phyloP scores from a whole-genome alignment of 2,329 filamentous ascomycete genomes.

The Fusarium graminum region DNA sequence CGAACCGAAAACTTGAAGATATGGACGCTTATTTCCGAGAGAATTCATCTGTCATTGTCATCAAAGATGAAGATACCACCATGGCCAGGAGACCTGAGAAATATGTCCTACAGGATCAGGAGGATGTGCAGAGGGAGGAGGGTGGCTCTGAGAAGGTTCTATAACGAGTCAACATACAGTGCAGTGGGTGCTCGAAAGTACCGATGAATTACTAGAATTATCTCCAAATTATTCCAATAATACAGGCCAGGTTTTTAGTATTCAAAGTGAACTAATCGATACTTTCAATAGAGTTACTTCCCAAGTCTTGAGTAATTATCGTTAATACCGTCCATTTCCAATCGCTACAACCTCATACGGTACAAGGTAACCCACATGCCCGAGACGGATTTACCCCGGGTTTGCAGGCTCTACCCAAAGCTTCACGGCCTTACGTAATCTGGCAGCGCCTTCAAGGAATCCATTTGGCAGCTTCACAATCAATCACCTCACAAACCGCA shows the following conservation, averaged over 20 bases:
- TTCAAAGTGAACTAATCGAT: no score
- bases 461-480: slow-evolving; percentile 39
- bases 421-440: slow-evolving; percentile 46
- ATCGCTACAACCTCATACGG: no score
- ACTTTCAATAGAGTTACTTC: no score
- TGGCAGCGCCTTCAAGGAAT: slow-evolving; percentile 29
- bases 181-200: no score
- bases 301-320: no score
- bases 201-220: no score
- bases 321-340: no score
- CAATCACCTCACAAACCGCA: slow-evolving; percentile 48
- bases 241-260: no score
- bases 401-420: neutral
- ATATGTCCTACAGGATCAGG: slow-evolving; percentile 27
- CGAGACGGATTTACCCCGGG: slow-evolving; percentile 19
- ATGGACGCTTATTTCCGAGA: slow-evolving; percentile 55
- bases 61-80: slow-evolving; percentile 62
- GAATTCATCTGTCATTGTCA: slow-evolving; percentile 59
- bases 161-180: neutral
- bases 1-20: slow-evolving; percentile 46
- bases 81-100: slow-evolving; percentile 50
- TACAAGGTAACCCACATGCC: neutral
- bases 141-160: slow-evolving; percentile 6
- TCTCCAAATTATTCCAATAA: no score
- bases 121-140: slow-evolving; percentile 6